Evolutionary conservation across 805 yeast species (phyloP), one percentile per base, ranked within the genome.

Genomic region (Wickerhamomyces canadensis): DNA sequence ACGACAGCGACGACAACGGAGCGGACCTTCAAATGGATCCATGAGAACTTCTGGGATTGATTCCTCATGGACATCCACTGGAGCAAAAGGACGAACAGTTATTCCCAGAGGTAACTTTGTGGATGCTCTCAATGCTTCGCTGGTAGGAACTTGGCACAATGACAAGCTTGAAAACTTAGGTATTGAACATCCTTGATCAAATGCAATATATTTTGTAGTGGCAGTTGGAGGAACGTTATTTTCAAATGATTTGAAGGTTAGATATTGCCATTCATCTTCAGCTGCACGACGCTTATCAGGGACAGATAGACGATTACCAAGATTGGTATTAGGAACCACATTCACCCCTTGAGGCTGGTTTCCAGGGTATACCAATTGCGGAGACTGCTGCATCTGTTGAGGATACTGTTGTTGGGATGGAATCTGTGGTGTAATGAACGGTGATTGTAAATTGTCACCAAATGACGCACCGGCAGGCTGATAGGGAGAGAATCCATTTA

Each of bases 1-100:
- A 38, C 96, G 76, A 63, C 99, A 93, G 44, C 98, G 80, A 47
- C 77, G 74, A 62, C 99, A 93, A 48, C 99, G 74, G 24, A 94
- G 80, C 0, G 96, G 95, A 1, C 87, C 86, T 13, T 69, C 69
- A 28, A 66, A 54, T 6, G 54, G 53, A 4, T 31, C 31, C 18
- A 68, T 61, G 64, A 75, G 73, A 5, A 81, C 79, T 5, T 71
- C 68, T 0, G 95, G 94, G 2, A 88, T 74, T 0, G 61, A 61
- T 2, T 73, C 76, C 13, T 72, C 80, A 33, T 67, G 57, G 6
- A 61, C 56, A 23, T 65, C 60, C 11, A 60, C 47, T 11, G 78
- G 78, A 0, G 96, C 95, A 67, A 93, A 87, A 5, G 98, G 98
- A 36, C 86, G 75, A 17, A 88, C 62, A 4, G 87, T 68, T 40